These are phyloP conservation scores for Pachyrhizus erosus DNA, from an alignment of 306 rosid species.

Conservation along the genomic window DNA sequence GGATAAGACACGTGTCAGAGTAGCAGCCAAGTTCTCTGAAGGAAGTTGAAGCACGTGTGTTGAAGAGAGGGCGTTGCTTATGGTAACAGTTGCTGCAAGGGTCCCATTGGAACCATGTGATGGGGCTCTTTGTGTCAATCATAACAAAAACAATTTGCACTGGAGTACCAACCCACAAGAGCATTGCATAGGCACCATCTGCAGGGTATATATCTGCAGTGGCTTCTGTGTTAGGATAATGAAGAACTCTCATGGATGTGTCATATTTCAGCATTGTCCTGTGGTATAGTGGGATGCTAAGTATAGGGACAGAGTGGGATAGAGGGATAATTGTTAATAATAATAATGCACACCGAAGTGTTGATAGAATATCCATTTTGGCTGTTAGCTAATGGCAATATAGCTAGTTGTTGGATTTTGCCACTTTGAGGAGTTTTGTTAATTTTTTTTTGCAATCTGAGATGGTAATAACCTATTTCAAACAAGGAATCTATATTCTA, in stretches of 20 bases:
- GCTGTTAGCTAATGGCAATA: background rate
- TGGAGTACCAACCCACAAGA: slow-evolving; percentile 50
- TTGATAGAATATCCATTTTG: slow-evolving; percentile 23
- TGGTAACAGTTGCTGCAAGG: slow-evolving; percentile 49
- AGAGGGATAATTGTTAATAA: background rate
- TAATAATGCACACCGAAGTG: slow-evolving; percentile 19
- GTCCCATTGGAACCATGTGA: slow-evolving; percentile 50
- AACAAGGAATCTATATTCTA: background rate
- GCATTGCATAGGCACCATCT: slow-evolving; percentile 40
- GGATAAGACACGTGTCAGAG: slow-evolving; percentile 43
- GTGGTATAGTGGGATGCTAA: slow-evolving; percentile 38
- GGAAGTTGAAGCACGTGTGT: slow-evolving; percentile 31
- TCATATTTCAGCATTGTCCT: slow-evolving; percentile 12
- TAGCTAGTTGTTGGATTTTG: background rate
- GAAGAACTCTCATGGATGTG: background rate
- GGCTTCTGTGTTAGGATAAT: slow-evolving; percentile 1
- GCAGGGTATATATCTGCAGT: slow-evolving; percentile 28
- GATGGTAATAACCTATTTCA: background rate
- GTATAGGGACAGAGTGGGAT: background rate
- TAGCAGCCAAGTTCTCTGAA: slow-evolving; percentile 35
- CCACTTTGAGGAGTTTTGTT: background rate
- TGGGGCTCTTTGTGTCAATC: slow-evolving; percentile 44
- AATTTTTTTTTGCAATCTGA: background rate
- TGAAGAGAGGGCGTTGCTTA: slow-evolving; percentile 42
- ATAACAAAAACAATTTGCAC: slow-evolving; percentile 39